Evolutionary conservation across 2,329 filamentous ascomycete species (phyloP), one percentile per base, ranked within the genome.

Genomic region (Cercospora nicotianae): DNA sequence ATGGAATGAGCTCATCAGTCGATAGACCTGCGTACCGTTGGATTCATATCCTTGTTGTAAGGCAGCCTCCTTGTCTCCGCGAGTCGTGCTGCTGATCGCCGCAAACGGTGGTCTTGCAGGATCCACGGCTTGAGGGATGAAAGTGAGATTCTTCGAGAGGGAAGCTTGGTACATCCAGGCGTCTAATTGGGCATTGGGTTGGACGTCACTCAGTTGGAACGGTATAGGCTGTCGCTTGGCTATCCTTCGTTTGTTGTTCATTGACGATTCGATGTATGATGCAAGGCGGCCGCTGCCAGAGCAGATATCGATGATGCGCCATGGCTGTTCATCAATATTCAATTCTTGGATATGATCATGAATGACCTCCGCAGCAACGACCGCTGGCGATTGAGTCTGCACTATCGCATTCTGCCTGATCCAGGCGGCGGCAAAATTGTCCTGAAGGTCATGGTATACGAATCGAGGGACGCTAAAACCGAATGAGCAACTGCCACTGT

Each of bases 271-370:
- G 65, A 82, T 80, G 16, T 68, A 67, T 33, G 79, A 78, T 39
- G 76, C 75, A 0, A 80, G 79, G 67, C 91, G 91, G 48, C 91
- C 91, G 13, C 86, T 89, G 62, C 91, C 91, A 2, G 90, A 89
- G 77, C 90, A 92, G 78, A 93, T 91, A 80, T 94, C 91, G 69
- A 93, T 85, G 72, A 91, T 88, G 18, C 85, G 87, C 77, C 90
- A 88, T 1, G 87, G 80, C 28, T 80, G 75, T 5, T 75, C 68
- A 39, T 83, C 82, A 13, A 90, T 83, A 51, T 85, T 80, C 13
- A 76, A 69, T 23, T 67, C 33, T 28, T 73, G 61, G 4, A 80
- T 68, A 20, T 72, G 72, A 8, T 78, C 79, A 45, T 83, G 81
- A 57, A 92, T 83, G 20, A 87, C 79, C 53, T 81, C 78, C 58